Conservation (phyloP, 1,284 basidiomycete genomes). For the Spongispora temasekensis region DNA sequence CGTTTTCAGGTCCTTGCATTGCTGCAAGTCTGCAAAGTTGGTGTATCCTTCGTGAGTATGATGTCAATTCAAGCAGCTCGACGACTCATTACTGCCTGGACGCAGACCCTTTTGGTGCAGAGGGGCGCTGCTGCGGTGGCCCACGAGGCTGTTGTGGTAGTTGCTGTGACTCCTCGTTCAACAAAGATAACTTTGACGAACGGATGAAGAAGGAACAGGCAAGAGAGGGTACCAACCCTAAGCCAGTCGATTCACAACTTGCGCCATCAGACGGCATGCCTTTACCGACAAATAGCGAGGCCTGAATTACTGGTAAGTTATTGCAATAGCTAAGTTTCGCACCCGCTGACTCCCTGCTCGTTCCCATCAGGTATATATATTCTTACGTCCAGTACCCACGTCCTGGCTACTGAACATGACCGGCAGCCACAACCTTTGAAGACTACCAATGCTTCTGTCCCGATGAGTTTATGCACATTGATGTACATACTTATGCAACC, state of each 20-base stretch:
- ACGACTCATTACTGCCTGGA: background rate
- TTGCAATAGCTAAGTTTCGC: too few species aligned
- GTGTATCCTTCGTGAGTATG: conserved; percentile 30
- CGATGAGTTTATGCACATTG: too few species aligned
- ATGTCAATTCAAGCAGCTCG: background rate
- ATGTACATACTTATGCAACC: too few species aligned
- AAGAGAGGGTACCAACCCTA: conserved; percentile 9
- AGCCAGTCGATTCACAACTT: conserved; percentile 25
- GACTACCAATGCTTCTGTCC: too few species aligned
- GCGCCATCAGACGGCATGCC: conserved; percentile 24
- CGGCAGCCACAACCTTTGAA: too few species aligned
- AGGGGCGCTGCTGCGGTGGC: conserved; percentile 28
- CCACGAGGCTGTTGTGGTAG: conserved; percentile 29
- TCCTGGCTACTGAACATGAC: too few species aligned
- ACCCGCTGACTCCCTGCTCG: background rate
- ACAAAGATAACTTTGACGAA: conserved; percentile 35
- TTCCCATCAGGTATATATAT: background rate
- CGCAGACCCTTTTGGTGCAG: conserved; percentile 28
- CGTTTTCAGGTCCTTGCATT: conserved; percentile 17
- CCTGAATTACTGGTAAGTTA: too few species aligned
- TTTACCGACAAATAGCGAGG: conserved; percentile 2
- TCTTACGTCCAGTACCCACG: background rate
- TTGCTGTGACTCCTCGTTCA: conserved; percentile 32
- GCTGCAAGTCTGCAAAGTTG: conserved; percentile 21
- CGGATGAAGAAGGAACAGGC: conserved; percentile 26